Evolutionary conservation across 805 yeast genomes (phyloP).

Genomic region (Candida maltosa): DNA sequence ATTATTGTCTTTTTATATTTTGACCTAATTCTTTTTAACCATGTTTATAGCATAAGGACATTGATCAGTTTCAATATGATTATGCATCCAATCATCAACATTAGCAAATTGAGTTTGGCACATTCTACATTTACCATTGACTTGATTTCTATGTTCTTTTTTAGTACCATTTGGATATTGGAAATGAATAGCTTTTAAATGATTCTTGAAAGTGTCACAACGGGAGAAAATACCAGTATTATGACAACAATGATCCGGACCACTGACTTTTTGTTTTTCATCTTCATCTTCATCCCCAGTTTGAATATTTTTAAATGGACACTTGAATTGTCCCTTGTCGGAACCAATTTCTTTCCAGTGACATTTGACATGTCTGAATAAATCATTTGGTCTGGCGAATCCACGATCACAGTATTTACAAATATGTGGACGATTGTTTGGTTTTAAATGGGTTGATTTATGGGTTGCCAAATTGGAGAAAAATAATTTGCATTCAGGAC

Average conservation of each 20-base stretch:
- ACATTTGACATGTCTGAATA: conserved; percentile 79
- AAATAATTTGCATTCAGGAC: conserved; percentile 64
- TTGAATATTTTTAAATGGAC: conserved; percentile 60
- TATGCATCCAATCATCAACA: conserved; percentile 76
- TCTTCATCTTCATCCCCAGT: conserved; percentile 9
- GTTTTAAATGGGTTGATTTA: conserved; percentile 71
- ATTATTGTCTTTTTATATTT: too few species aligned
- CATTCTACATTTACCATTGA: conserved; percentile 72
- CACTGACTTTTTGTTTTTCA: neutral
- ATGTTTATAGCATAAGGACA: conserved; percentile 23
- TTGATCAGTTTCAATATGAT: conserved; percentile 59
- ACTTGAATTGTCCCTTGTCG: conserved; percentile 66
- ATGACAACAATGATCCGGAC: conserved; percentile 57
- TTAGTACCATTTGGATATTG: conserved; percentile 84
- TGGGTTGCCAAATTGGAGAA: conserved; percentile 84
- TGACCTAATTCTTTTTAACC: conserved; percentile 8
- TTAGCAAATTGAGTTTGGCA: conserved; percentile 64
- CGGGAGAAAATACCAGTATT: conserved; percentile 81
- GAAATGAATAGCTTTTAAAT: conserved; percentile 84
- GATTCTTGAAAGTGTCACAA: conserved; percentile 90
- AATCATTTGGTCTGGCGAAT: conserved; percentile 83
- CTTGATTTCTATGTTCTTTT: conserved; percentile 67
- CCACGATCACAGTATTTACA: conserved; percentile 81
- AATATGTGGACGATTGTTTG: conserved; percentile 69
- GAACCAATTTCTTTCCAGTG: conserved; percentile 77